Base-by-base conservation (phyloP, 1,284 basidiomycete species). In the Ustilago tritici region DNA sequence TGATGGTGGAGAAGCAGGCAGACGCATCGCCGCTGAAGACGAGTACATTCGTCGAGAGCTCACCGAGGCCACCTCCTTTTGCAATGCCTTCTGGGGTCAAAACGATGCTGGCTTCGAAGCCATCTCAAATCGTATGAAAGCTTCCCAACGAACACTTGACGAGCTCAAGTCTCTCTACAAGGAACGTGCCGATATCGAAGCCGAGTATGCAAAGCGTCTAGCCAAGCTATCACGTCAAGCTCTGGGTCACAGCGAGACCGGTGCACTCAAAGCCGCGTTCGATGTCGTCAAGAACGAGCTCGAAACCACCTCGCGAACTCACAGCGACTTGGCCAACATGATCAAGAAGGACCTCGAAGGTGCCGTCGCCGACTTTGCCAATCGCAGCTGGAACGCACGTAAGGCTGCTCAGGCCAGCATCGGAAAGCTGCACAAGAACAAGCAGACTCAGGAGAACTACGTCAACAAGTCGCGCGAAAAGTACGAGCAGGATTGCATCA, bases 401-500 rank as follows among this genome's bases (percentile, higher is more conserved):
- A 83, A 83, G 56, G 76, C 72, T 23, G 79, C 76, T 28, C 76
- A 64, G 50, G 67, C 70, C 68, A 75, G 64, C 71, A 82, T 83
- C 55, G 79, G 81, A 41, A 85, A 85, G 76, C 78, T 85, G 19
- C 72, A 80, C 73, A 83, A 84, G 70, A 75, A 85, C 60, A 85
- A 85, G 63, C 82, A 82, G 66, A 81, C 84, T n/a, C 84, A 85
- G 56, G 78, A 81, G 60, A 66, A 67, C 56, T 85, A 84, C 66
- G 79, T 82, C 61, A 70, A 79, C 73, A 81, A 89, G 87, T 93
- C 96, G 1, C 91, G 93, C 74, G 94, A 97, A 85, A 94, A 95
- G 85, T 99, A 98, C 88, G 95, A 98, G 87, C 89, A 90, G 61
- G 95, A 98, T 84, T 98, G 95, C 87, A 89, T 97, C 72, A 91